phyloP scores from a whole-genome alignment of 2,329 filamentous ascomycete genomes.

The Fusarium foetens region DNA sequence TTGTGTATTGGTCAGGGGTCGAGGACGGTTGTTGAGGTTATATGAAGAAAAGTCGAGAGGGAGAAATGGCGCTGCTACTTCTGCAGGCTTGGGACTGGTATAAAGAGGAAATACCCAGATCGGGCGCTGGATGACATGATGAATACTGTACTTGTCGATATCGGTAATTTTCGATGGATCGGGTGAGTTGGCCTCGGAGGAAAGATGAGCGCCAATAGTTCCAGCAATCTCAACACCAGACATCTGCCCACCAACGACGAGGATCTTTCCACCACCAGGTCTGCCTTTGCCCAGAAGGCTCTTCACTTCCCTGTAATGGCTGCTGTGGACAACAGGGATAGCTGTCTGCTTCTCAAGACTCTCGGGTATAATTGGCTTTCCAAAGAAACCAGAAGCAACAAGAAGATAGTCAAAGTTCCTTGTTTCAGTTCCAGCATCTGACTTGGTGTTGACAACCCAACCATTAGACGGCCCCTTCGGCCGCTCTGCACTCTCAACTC shows the following conservation, averaged over 20 bases:
- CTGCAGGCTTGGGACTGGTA: slow-evolving; percentile 61
- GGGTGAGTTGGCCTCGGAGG: slow-evolving; percentile 68
- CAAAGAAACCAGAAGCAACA: slow-evolving; percentile 81
- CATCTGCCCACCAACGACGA: slow-evolving; percentile 84
- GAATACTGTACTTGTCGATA: slow-evolving; percentile 65
- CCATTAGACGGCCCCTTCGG: slow-evolving; percentile 49
- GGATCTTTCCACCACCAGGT: slow-evolving; percentile 66
- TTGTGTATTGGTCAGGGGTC: slow-evolving; percentile 69
- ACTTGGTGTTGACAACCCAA: slow-evolving; percentile 56
- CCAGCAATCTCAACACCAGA: slow-evolving; percentile 82
- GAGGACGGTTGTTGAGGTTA: slow-evolving; percentile 71
- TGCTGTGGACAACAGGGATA: slow-evolving; percentile 73
- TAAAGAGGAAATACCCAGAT: slow-evolving; percentile 76
- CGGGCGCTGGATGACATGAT: slow-evolving; percentile 76
- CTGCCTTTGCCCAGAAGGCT: slow-evolving; percentile 56
- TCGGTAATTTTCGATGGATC: slow-evolving; percentile 52
- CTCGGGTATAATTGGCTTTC: slow-evolving; percentile 64
- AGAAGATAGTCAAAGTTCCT: slow-evolving; percentile 76
- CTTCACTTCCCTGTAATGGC: slow-evolving; percentile 67
- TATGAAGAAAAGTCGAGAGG: slow-evolving; percentile 79
- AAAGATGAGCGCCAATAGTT: slow-evolving; percentile 76
- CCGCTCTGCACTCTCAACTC: slow-evolving; percentile 55
- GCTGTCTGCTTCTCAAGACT: slow-evolving; percentile 49
- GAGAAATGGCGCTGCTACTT: slow-evolving; percentile 68
- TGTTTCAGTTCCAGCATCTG: slow-evolving; percentile 52